Evolutionary conservation across 306 rosid species (phyloP).

Genomic region (cucumber (Cucumis sativus)): Cucumber_9930_V3 NC_026658.2:23923501-23924000

Average conservation of each 20-base stretch:
- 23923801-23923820: not conserved
- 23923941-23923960: not conserved
- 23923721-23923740: not conserved
- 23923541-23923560: slow-evolving; percentile 89
- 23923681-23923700: not conserved
- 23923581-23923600: slow-evolving; percentile 90
- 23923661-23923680: not conserved
- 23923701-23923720: not conserved
- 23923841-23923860: not conserved
- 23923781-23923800: not conserved
- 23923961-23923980: not conserved
- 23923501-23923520: not conserved
- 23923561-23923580: slow-evolving; percentile 92
- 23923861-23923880: not conserved
- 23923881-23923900: not conserved
- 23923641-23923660: not conserved
- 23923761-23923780: not conserved
- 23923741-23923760: not conserved
- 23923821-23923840: not conserved
- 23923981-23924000: not conserved
- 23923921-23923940: not conserved
- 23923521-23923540: slow-evolving; percentile 36
- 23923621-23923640: not conserved
- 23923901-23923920: not conserved
- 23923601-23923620: not conserved